phyloP scores from a whole-genome alignment of 345 rosid genomes.

The Boechera divaricarpa region DNA sequence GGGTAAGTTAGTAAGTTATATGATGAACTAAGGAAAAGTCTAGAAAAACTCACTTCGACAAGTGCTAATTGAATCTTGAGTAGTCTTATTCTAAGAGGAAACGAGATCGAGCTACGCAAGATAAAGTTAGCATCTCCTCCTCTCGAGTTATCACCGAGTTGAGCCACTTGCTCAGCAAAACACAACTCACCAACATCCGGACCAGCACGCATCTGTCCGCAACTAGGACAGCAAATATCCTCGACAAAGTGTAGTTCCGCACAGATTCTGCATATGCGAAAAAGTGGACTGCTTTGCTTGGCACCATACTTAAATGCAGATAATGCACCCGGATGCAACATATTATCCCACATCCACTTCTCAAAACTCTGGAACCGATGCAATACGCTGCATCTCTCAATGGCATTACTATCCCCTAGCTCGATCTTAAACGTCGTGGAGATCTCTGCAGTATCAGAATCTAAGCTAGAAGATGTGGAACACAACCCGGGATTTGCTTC shows the following conservation, averaged over 20 bases:
- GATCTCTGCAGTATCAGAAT: constrained; percentile 57
- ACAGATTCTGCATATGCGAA: constrained; percentile 62
- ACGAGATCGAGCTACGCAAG: constrained; percentile 44
- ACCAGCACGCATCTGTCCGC: constrained; percentile 51
- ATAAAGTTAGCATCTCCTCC: constrained; percentile 34
- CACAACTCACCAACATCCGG: constrained; percentile 37
- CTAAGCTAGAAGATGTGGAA: constrained; percentile 40
- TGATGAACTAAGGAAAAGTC: constrained; percentile 8
- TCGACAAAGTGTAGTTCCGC: constrained; percentile 53
- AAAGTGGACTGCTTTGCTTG: constrained; percentile 56
- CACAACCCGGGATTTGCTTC: constrained; percentile 9
- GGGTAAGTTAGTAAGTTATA: neutral
- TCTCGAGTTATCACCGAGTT: constrained; percentile 42
- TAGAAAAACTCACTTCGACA: constrained; percentile 60
- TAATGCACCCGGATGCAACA: constrained; percentile 45
- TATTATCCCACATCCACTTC: constrained; percentile 71
- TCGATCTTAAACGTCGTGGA: constrained; percentile 68
- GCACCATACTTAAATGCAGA: constrained; percentile 65
- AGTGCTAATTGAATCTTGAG: constrained; percentile 70
- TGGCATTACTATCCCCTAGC: constrained; percentile 58
- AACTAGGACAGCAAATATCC: constrained; percentile 56
- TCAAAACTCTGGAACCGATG: constrained; percentile 76
- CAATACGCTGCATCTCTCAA: constrained; percentile 53
- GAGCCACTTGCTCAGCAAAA: constrained; percentile 58
- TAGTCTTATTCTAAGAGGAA: constrained; percentile 63